Conservation (phyloP, 192 early-diverging fungal species). For the Rhizophagus clarus region DNA sequence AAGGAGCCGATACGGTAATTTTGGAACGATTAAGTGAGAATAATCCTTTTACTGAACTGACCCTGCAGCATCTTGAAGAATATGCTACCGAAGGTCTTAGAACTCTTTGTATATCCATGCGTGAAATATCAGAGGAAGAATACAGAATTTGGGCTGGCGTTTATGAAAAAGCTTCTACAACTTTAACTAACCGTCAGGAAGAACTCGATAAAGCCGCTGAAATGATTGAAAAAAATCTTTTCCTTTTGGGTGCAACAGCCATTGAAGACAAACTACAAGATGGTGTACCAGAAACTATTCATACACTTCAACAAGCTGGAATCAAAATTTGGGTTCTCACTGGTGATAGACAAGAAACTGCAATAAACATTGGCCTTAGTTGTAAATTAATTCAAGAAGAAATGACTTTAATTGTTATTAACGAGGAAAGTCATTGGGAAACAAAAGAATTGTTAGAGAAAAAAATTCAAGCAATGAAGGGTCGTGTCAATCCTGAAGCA, state of each 20-base stretch:
- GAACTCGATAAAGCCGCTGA: slow-evolving; percentile 93
- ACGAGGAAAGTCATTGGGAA: slow-evolving; percentile 87
- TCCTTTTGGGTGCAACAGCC: slow-evolving; percentile 93
- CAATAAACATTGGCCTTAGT: slow-evolving; percentile 98
- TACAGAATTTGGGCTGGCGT: slow-evolving; percentile 81
- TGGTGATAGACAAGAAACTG: slow-evolving; percentile 97
- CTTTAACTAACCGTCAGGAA: slow-evolving; percentile 84
- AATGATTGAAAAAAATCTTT: slow-evolving; percentile 91
- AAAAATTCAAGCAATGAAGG: slow-evolving; percentile 80
- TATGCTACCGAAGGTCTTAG: slow-evolving; percentile 96
- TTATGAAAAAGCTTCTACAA: slow-evolving; percentile 87
- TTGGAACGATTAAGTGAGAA: slow-evolving; percentile 80
- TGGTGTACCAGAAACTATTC: slow-evolving; percentile 97
- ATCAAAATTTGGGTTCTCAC: slow-evolving; percentile 99
- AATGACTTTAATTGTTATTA: slow-evolving; percentile 93
- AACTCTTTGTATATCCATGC: slow-evolving; percentile 94
- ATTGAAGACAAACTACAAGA: slow-evolving; percentile 99
- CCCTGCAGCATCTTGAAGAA: slow-evolving; percentile 82
- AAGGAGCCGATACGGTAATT: slow-evolving; percentile 98
- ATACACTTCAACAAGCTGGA: slow-evolving; percentile 90
- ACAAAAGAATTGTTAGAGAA: slow-evolving; percentile 91
- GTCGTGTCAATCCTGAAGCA: slow-evolving; percentile 37
- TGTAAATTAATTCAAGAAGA: slow-evolving; percentile 97
- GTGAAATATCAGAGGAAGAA: slow-evolving; percentile 87
- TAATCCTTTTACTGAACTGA: slow-evolving; percentile 73